phyloP scores from a whole-genome alignment of 306 rosid genomes.

The Crataegus laevigata region DNA sequence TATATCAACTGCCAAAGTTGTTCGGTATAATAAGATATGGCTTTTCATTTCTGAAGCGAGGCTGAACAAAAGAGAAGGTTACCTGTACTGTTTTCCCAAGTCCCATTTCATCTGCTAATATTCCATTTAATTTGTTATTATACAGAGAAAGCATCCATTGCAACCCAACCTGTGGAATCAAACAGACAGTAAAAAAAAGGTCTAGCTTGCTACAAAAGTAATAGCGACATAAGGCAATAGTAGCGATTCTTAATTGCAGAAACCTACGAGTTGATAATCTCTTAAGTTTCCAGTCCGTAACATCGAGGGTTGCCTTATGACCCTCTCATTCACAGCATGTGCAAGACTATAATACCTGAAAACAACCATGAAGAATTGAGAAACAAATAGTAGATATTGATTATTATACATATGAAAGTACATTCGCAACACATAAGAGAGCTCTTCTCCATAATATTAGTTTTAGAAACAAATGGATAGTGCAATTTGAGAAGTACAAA shows the following conservation, averaged over 20 bases:
- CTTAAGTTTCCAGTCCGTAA: conserved; percentile 86
- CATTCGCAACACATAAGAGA: not conserved
- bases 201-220: not conserved
- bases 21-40: not conserved
- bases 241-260: conserved; percentile 17
- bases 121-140: conserved; percentile 96
- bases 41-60: not conserved
- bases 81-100: conserved; percentile 99
- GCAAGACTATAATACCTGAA: conserved; percentile 94
- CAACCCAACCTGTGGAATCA: conserved; percentile 72
- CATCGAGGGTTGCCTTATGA: conserved; percentile 83
- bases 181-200: conserved; percentile 7
- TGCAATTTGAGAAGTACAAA: not conserved
- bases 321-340: conserved; percentile 93
- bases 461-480: not conserved
- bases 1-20: not conserved
- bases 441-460: not conserved
- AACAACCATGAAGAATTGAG: conserved; percentile 8
- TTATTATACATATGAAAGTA: not conserved
- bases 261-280: conserved; percentile 96
- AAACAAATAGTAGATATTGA: conserved; percentile 10
- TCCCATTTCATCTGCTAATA: conserved; percentile 99
- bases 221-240: not conserved
- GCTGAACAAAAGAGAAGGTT: conserved; percentile 14
- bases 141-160: conserved; percentile 99